Evolutionary conservation across 2,329 filamentous ascomycete species (phyloP), one percentile per base, ranked within the genome.

Genomic region (Neurospora sp.): DNA sequence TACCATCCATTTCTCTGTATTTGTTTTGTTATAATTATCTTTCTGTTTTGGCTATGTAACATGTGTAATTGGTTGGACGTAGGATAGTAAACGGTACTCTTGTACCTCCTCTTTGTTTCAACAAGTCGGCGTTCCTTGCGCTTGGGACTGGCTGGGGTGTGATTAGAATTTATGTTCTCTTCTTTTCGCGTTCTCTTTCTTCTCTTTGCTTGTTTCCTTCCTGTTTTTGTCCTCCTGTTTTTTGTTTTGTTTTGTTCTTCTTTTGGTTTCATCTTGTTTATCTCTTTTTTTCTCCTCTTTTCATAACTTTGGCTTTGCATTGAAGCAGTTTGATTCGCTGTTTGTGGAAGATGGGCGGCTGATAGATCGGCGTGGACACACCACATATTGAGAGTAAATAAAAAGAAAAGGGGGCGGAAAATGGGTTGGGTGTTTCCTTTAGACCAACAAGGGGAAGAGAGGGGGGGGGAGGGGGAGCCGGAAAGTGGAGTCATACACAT

Each of bases 121-220:
- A 39, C 38, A 39, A 13, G 38, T 40, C 5, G 39, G 39, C n/a
- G 40, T 42, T 42, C 17, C 17, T 42, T 42, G 40, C 17, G 17
- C 9, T 42, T 9, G 40, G 17, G 40, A 42, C 15, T 42, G 40
- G 17, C 15, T 42, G 40, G 17, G 15, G 15, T 17, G 40, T 43
- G 52, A 66, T 42, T 52, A 58, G 70, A 66, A 4, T 70, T 58
- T 4, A 42, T 43, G 39, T 3, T 68, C 67, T 46, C 39, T 38
- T 66, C n/a, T 38, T 13, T 38, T 71, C 73, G 52, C 71, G 67
- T 70, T 76, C 72, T 43, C 70, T 70, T 42, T 73, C 73, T 71
- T 72, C 73, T 71, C 28, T 74, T 74, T 73, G 75, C 68, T 72
- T 69, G 28, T 69, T 71, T 69, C 28, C 15, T 68, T 23, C 7